Conservation (phyloP, 2,329 filamentous ascomycete species). For the Zalaria obscura region DNA sequence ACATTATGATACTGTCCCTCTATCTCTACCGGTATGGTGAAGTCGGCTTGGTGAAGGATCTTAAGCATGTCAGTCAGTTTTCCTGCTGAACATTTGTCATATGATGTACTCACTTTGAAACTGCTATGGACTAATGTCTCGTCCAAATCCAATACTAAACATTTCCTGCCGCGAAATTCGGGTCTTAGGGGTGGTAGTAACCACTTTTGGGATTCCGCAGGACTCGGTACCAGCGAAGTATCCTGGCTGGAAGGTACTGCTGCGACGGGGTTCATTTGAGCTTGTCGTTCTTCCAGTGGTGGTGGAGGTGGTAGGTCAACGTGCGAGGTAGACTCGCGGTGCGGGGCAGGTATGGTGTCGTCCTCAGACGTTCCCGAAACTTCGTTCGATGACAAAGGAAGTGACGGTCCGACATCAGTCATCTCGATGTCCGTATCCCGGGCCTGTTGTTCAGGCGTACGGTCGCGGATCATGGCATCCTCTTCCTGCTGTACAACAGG, state of each 20-base stretch:
- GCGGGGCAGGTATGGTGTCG: conserved; percentile 11
- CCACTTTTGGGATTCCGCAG: conserved; percentile 45
- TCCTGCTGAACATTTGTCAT: background rate
- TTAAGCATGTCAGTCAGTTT: conserved; percentile 24
- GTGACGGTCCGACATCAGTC: conserved; percentile 38
- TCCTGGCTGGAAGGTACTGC: conserved; percentile 11
- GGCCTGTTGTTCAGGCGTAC: conserved; percentile 32
- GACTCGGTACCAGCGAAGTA: conserved; percentile 19
- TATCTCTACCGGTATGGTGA: conserved; percentile 97
- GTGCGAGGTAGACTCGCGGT: conserved; percentile 19
- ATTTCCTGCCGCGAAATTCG: conserved; percentile 77
- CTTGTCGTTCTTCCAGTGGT: conserved; percentile 31
- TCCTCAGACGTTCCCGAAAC: conserved; percentile 26
- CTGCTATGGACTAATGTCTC: conserved; percentile 97
- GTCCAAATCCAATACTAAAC: conserved; percentile 85
- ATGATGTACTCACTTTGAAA: conserved; percentile 62
- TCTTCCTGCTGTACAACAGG: conserved; percentile 24
- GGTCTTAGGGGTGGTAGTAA: conserved; percentile 71
- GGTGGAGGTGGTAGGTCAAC: conserved; percentile 43
- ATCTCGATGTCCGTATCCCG: conserved; percentile 48
- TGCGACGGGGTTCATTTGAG: conserved; percentile 8
- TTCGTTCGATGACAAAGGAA: conserved; percentile 37
- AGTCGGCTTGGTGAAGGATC: conserved; percentile 96
- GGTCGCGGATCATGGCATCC: conserved; percentile 30
- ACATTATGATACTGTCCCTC: conserved; percentile 99